These are phyloP conservation scores for Samsoniella hepiali DNA, from an alignment of 2,329 filamentous ascomycete species.

Conservation along the genomic window DNA sequence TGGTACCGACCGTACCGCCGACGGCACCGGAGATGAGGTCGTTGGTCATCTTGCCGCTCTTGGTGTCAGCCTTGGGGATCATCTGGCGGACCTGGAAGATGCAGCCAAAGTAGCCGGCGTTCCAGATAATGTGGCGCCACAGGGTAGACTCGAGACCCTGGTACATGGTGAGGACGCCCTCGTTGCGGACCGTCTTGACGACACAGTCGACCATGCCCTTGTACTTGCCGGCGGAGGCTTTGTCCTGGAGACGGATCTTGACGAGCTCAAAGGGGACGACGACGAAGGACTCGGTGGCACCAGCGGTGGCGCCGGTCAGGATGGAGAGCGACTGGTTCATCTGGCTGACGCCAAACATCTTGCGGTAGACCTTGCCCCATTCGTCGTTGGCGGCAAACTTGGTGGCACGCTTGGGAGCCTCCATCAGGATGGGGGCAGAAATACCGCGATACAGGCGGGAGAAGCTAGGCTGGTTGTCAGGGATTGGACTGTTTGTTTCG, in stretches of 20 bases:
- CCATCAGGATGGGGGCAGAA: slow-evolving; percentile 93
- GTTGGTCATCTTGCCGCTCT: slow-evolving; percentile 77
- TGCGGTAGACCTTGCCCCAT: slow-evolving; percentile 93
- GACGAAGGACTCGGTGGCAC: slow-evolving; percentile 93
- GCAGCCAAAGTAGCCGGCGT: slow-evolving; percentile 94
- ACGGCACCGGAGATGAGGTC: slow-evolving; percentile 83
- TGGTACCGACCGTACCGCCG: slow-evolving; percentile 84
- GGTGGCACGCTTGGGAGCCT: slow-evolving; percentile 88
- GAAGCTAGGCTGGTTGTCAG: slow-evolving; percentile 52
- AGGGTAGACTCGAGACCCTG: slow-evolving; percentile 95
- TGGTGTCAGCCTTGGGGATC: slow-evolving; percentile 76
- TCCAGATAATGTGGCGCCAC: slow-evolving; percentile 91
- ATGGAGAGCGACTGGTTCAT: slow-evolving; percentile 91
- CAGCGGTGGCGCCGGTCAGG: slow-evolving; percentile 89
- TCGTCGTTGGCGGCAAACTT: slow-evolving; percentile 99
- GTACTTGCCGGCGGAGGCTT: slow-evolving; percentile 86
- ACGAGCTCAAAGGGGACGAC: slow-evolving; percentile 97
- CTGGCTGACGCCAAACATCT: slow-evolving; percentile 76
- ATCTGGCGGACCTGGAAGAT: slow-evolving; percentile 94
- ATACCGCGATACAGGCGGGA: slow-evolving; percentile 95
- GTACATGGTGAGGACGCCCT: slow-evolving; percentile 86
- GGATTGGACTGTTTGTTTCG: background rate
- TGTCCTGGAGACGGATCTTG: slow-evolving; percentile 97
- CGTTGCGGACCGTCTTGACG: slow-evolving; percentile 74
- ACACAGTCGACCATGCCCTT: slow-evolving; percentile 78